A percentile compares a stretch with the other conserved stretches of the same genome.
Evolutionary conservation across 306 rosid genomes (phyloP).

Genomic region (Alnus glutinosa): DNA sequence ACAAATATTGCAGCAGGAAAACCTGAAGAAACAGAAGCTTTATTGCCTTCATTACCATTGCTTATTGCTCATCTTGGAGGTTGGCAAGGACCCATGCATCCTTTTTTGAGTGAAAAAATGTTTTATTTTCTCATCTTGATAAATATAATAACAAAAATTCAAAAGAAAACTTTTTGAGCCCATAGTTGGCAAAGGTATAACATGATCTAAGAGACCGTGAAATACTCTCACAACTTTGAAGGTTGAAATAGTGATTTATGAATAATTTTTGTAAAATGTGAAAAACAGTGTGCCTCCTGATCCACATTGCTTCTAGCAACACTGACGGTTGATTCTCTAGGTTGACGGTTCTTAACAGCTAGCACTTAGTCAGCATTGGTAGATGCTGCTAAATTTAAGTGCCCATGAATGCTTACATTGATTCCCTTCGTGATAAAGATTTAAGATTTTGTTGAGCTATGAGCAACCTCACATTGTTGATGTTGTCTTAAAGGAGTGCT

Average conservation of each 20-base stretch:
- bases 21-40: slow-evolving; percentile 86
- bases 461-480: not conserved
- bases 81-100: slow-evolving; percentile 38
- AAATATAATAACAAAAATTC: not conserved
- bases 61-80: slow-evolving; percentile 99
- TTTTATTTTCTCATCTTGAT: not conserved
- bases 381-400: not conserved
- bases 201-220: not conserved
- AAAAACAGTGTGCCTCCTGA: not conserved
- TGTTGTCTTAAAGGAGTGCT: not conserved
- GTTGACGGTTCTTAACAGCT: not conserved
- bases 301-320: not conserved
- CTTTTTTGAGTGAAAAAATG: slow-evolving; percentile 17
- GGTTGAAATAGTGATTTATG: not conserved
- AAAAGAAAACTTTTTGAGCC: not conserved
- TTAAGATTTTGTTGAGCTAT: slow-evolving; percentile 1
- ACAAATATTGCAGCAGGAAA: slow-evolving; percentile 97
- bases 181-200: not conserved
- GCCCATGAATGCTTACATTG: not conserved
- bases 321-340: not conserved
- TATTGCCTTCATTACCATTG: slow-evolving; percentile 85
- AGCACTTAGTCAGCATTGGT: not conserved
- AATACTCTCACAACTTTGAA: not conserved
- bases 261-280: not conserved
- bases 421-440: not conserved